Evolutionary conservation across 2,329 filamentous ascomycete genomes (phyloP).

Genomic region (Aspergillus unguis): DNA sequence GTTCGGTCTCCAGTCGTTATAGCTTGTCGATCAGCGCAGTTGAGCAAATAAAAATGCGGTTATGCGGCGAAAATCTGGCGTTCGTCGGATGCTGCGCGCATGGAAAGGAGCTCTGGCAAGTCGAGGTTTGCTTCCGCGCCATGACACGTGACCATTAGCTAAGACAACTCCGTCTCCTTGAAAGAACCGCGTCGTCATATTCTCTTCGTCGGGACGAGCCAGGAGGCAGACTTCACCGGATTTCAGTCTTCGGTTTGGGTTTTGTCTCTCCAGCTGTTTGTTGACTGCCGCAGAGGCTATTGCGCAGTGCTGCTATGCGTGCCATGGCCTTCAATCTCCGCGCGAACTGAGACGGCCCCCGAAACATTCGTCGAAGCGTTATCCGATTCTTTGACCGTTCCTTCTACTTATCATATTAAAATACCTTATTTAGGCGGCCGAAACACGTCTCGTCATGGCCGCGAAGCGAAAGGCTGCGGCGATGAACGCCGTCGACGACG

Average conservation of each 20-base stretch:
- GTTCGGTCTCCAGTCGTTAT: slow-evolving; percentile 18
- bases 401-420: not conserved
- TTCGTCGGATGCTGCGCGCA: slow-evolving; percentile 14
- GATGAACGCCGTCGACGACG: slow-evolving; percentile 68
- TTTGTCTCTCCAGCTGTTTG: not conserved
- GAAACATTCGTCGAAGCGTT: not conserved
- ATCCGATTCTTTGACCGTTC: not conserved
- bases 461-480: slow-evolving; percentile 84
- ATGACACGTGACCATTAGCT: slow-evolving; percentile 20
- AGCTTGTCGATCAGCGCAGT: not conserved
- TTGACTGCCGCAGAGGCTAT: not conserved
- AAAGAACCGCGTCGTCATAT: not conserved
- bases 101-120: slow-evolving; percentile 22
- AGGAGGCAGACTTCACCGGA: not conserved
- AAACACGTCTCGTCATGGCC: slow-evolving; percentile 61
- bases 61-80: slow-evolving; percentile 16
- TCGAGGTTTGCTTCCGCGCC: slow-evolving; percentile 20
- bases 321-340: slow-evolving; percentile 1
- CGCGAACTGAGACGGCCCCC: not conserved
- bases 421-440: not conserved
- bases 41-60: slow-evolving; percentile 8
- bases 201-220: not conserved
- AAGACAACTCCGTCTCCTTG: slow-evolving; percentile 9
- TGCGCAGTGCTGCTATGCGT: not conserved
- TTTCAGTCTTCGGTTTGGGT: not conserved